These are phyloP conservation scores for Ceratobasidium sp. DNA, from an alignment of 1,284 basidiomycete species.

Conservation along the genomic window DNA sequence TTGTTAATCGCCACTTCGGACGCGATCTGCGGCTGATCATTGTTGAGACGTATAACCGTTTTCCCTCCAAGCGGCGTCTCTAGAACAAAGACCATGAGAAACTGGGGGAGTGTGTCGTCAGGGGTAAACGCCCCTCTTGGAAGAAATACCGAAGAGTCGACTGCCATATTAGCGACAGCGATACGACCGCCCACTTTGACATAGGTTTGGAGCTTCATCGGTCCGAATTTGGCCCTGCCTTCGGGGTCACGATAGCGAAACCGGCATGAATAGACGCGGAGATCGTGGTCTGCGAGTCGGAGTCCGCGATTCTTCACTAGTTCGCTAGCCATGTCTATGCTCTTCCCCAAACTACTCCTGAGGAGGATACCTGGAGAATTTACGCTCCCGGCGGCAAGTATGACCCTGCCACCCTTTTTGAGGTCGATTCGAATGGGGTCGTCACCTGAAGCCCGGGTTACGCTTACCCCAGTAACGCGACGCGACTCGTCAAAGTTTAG, in stretches of 20 bases:
- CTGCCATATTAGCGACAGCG: conserved; percentile 49
- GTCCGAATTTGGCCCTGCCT: conserved; percentile 38
- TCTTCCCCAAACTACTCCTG: conserved; percentile 40
- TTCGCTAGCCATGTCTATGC: too few species aligned
- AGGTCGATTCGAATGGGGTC: conserved; percentile 39
- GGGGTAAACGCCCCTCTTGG: conserved; percentile 43
- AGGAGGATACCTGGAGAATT: conserved; percentile 50
- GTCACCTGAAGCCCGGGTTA: conserved; percentile 26
- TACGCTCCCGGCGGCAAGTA: conserved; percentile 50
- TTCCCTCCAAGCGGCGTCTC: conserved; percentile 9
- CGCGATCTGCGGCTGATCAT: too few species aligned
- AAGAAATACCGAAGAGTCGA: conserved; percentile 51
- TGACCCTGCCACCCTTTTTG: conserved; percentile 45
- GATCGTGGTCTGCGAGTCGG: conserved; percentile 51
- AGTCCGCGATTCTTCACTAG: conserved; percentile 34
- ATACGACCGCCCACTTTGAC: conserved; percentile 15
- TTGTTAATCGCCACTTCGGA: too few species aligned
- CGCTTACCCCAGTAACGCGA: conserved; percentile 33
- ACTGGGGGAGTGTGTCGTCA: conserved; percentile 45
- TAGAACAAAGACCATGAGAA: conserved; percentile 50
- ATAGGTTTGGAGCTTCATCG: conserved; percentile 51
- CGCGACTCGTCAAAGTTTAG: neutral
- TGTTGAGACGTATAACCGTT: too few species aligned
- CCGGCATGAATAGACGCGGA: conserved; percentile 44
- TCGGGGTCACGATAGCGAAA: conserved; percentile 49